Evolutionary conservation across 2,329 filamentous ascomycete species (phyloP).

Genomic region (Beauveria caledonica): DNA sequence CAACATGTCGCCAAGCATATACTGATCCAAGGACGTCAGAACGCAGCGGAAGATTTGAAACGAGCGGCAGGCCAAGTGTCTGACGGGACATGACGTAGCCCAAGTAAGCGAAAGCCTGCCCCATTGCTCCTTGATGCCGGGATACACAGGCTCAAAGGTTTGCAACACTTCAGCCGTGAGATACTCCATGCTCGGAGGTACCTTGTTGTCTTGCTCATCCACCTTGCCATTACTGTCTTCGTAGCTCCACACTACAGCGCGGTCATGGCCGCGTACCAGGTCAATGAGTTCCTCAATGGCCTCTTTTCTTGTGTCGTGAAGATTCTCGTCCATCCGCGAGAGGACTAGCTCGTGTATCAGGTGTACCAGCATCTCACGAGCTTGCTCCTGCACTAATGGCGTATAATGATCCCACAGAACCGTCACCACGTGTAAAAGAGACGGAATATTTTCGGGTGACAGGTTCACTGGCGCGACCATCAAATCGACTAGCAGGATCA

Average conservation of each 20-base stretch:
- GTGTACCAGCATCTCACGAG: conserved; percentile 95
- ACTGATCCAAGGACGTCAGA: conserved; percentile 78
- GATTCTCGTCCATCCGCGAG: conserved; percentile 62
- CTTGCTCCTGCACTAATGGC: conserved; percentile 88
- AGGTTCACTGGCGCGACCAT: conserved; percentile 89
- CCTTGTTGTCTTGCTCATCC: conserved; percentile 65
- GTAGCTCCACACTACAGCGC: conserved; percentile 85
- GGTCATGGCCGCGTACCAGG: conserved; percentile 73
- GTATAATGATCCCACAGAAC: conserved; percentile 98
- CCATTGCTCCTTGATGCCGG: conserved; percentile 85
- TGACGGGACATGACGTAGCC: conserved; percentile 93
- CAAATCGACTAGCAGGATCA: conserved; percentile 90
- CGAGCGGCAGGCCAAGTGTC: conserved; percentile 90
- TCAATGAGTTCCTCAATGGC: conserved; percentile 85
- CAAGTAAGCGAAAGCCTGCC: conserved; percentile 82
- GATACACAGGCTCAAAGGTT: conserved; percentile 78
- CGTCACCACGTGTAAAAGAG: conserved; percentile 82
- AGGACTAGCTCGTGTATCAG: conserved; percentile 94
- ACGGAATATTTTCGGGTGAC: conserved; percentile 68
- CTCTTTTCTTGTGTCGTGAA: conserved; percentile 53
- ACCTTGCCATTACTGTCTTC: conserved; percentile 81
- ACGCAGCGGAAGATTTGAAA: conserved; percentile 97
- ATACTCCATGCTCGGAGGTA: conserved; percentile 79
- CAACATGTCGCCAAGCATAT: conserved; percentile 96
- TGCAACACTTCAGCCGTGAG: conserved; percentile 75